Conservation (phyloP, 139 green algal species). For the Chlamydomonas schloesseri region DNA sequence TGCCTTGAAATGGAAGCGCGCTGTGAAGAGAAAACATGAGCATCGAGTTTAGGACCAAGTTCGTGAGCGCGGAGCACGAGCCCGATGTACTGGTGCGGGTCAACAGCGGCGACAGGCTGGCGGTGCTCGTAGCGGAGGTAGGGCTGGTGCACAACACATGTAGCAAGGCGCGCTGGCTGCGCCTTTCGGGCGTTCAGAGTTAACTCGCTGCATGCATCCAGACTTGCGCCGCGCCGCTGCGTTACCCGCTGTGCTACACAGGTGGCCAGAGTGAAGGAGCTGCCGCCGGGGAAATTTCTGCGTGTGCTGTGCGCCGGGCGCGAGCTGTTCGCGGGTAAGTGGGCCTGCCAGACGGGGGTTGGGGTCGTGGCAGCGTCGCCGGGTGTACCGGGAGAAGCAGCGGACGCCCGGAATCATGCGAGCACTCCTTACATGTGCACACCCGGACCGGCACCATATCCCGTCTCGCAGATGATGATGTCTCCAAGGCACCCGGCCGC, state of each 20-base stretch:
- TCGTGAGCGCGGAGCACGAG: constrained; percentile 13
- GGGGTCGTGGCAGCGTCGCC: too few relatives aligned
- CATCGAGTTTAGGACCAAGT: constrained; percentile 13
- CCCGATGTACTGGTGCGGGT: constrained; percentile 9
- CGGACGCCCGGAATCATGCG: too few relatives aligned
- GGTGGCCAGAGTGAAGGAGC: background rate
- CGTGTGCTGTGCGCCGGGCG: constrained; percentile 52
- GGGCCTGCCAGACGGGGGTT: background rate
- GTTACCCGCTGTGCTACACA: too few relatives aligned
- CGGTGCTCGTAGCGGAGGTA: background rate
- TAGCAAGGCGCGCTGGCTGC: too few relatives aligned
- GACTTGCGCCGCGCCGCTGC: too few relatives aligned
- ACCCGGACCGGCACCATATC: too few relatives aligned
- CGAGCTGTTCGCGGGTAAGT: constrained; percentile 49
- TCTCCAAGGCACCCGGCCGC: constrained; percentile 20
- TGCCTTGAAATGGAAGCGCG: background rate
- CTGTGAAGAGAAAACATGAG: background rate
- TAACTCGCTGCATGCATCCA: too few relatives aligned
- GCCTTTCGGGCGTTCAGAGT: too few relatives aligned
- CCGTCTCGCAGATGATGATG: constrained; percentile 28
- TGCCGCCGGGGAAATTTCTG: constrained; percentile 19
- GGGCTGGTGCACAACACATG: too few relatives aligned
- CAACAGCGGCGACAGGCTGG: background rate
- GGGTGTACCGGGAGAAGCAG: too few relatives aligned
- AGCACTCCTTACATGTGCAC: too few relatives aligned